phyloP scores from a whole-genome alignment of 2,329 filamentous ascomycete species.

The Emergomyces orientalis region DNA sequence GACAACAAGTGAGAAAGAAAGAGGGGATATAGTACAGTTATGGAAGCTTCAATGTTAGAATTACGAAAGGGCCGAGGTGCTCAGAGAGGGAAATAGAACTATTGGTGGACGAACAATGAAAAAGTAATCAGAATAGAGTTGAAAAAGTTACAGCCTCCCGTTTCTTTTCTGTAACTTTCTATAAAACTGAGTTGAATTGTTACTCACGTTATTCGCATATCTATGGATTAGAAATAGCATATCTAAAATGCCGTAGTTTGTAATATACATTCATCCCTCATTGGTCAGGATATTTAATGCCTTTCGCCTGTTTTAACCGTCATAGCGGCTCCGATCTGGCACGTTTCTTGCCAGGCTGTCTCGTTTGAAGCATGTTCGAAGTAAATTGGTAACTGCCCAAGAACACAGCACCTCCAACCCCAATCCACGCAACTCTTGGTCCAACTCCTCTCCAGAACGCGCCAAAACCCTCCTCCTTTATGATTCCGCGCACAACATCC shows the following conservation, averaged over 20 bases:
- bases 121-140: neutral
- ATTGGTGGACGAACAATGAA: neutral
- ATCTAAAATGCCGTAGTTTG: conserved; percentile 5
- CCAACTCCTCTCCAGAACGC: conserved; percentile 49
- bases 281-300: neutral
- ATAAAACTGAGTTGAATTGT: neutral
- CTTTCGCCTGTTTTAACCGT: neutral
- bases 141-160: neutral
- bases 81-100: neutral
- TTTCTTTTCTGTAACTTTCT: neutral
- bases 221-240: neutral
- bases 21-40: neutral
- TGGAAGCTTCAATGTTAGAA: neutral
- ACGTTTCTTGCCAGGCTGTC: conserved; percentile 13
- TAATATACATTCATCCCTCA: conserved; percentile 2
- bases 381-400: conserved; percentile 87
- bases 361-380: conserved; percentile 59
- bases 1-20: conserved; percentile 13
- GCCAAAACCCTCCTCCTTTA: conserved; percentile 39
- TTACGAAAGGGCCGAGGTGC: neutral
- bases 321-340: conserved; percentile 9
- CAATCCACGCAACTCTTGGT: conserved; percentile 89
- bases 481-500: conserved; percentile 55
- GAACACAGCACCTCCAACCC: conserved; percentile 87
- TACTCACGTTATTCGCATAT: conserved; percentile 5